Conservation (phyloP, 768 basidiomycete genomes). For the Clitopilus passeckerianus region DNA sequence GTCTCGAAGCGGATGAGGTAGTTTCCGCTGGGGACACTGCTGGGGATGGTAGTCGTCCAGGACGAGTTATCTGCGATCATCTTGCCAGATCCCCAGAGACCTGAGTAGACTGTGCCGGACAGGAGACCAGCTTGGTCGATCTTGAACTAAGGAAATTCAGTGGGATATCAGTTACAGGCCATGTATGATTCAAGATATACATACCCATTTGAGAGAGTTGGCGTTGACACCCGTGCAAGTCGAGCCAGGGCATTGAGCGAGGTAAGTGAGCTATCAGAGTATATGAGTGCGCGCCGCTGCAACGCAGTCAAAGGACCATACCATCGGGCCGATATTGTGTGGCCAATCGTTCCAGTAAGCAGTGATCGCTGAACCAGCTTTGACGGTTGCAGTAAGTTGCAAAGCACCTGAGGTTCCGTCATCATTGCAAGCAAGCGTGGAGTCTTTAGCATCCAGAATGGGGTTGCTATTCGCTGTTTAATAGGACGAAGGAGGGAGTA, state of each 20-base stretch:
- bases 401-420: constrained; percentile 33
- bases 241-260: constrained; percentile 38
- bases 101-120: constrained; percentile 33
- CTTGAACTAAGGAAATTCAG: constrained; percentile 26
- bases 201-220: constrained; percentile 27
- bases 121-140: constrained; percentile 42
- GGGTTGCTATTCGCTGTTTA: constrained; percentile 26
- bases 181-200: no score
- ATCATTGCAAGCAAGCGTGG: constrained; percentile 41
- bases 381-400: constrained; percentile 36
- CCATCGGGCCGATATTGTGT: constrained; percentile 39
- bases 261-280: constrained; percentile 30
- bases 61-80: constrained; percentile 40
- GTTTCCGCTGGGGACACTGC: constrained; percentile 34
- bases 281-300: background rate
- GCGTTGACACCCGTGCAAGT: constrained; percentile 36
- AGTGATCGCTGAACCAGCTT: constrained; percentile 35
- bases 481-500: background rate
- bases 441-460: constrained; percentile 28
- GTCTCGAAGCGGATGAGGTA: constrained; percentile 48
- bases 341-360: constrained; percentile 47
- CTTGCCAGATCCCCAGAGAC: constrained; percentile 36
- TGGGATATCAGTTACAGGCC: no score
- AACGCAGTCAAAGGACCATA: constrained; percentile 7
- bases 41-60: constrained; percentile 42